Percentiles rank a stretch among this genome's conserved stretches.
Evolutionary conservation across 345 rosid genomes (phyloP).

Genomic region (Citrus sinensis): DVS_A1.0 CM039163.1:21673001-21673500

Average conservation of each 20-base stretch:
- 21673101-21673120: background rate
- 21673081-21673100: background rate
- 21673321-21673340: background rate
- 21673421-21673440: background rate
- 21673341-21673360: background rate
- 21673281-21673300: background rate
- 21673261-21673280: background rate
- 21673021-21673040: background rate
- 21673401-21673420: background rate
- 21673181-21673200: slow-evolving; percentile 92
- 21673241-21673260: background rate
- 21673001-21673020: background rate
- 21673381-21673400: background rate
- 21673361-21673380: background rate
- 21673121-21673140: slow-evolving; percentile 88
- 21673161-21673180: slow-evolving; percentile 99
- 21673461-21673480: background rate
- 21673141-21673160: slow-evolving; percentile 85
- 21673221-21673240: slow-evolving; percentile 8
- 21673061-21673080: background rate
- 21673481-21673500: no score
- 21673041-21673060: background rate
- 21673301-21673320: background rate
- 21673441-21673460: background rate
- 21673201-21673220: slow-evolving; percentile 96